Evolutionary conservation across 2,329 filamentous ascomycete genomes (phyloP), one percentile per base, ranked within the genome.

Genomic region (Calonectria leucothoes): DNA sequence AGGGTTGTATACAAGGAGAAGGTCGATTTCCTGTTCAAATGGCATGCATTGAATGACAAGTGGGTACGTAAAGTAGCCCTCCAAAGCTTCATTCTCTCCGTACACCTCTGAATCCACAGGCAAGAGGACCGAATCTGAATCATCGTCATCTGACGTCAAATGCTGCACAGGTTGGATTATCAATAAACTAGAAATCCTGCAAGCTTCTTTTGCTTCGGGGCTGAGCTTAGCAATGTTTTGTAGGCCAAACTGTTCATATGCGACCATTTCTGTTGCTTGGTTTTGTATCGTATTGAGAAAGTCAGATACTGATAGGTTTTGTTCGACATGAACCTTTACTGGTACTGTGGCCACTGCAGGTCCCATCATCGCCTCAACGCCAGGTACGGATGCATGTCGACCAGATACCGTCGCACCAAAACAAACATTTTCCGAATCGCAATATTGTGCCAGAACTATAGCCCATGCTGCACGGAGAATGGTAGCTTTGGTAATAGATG

Each of bases 371-470:
- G 31, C n/a, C 11, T 82, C 77, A 17, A 79, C 69, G n/a, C 72
- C 78, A 2, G 61, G 29, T 2, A 82, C 70, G 1, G 78, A 63
- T 2, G 74, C 75, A 6, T 77, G 76, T 29, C 87, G 82, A 8
- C 87, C 87, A 5, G 85, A 85, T 1, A 87, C 77, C 0, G 85
- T 87, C 64, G 84, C 82, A 1, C 87, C 87, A 65, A 87, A 87
- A 8, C 85, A 79, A 15, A 87, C 81, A 66, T 87, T 85, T 1
- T 83, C 61, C 0, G 70, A 73, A 2, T 73, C 88, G 33, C 3
- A 85, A 79, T 74, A 92, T 92, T 10, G 83, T 82, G 25, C 86
- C 82, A 4, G 91, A 2, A 93, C 78, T 69, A 88, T 87, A 8
- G 87, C 85, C 77, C 89, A 86, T 0, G 90, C 90, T 35, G 88